phyloP scores from a whole-genome alignment of 2,329 filamentous ascomycete genomes.

The Fusarium globosum region DNA sequence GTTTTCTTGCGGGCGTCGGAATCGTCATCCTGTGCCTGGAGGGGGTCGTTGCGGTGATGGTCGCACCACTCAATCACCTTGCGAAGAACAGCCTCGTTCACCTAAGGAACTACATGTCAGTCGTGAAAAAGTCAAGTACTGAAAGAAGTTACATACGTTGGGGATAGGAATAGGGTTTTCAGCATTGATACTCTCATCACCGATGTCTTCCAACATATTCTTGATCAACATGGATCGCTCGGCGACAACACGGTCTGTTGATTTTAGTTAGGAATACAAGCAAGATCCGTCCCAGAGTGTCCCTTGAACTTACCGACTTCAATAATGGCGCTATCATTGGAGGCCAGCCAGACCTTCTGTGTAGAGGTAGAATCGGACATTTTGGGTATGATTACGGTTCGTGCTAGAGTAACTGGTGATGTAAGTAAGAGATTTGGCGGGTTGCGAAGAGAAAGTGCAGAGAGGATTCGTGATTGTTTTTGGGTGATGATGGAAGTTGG shows the following conservation, averaged over 20 bases:
- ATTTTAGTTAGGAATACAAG: constrained; percentile 28
- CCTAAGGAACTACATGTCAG: constrained; percentile 58
- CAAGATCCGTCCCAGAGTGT: constrained; percentile 18
- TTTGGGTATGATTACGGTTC: constrained; percentile 31
- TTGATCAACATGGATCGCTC: constrained; percentile 96
- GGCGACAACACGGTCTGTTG: constrained; percentile 80
- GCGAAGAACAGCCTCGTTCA: constrained; percentile 91
- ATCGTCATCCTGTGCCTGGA: constrained; percentile 85
- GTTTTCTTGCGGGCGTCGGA: constrained; percentile 97
- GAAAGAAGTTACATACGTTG: constrained; percentile 66
- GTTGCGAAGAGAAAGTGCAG: not conserved
- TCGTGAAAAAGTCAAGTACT: constrained; percentile 6
- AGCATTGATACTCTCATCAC: constrained; percentile 66
- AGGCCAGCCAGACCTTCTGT: constrained; percentile 61
- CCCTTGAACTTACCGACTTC: constrained; percentile 57
- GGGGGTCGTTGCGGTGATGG: constrained; percentile 91
- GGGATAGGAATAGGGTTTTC: constrained; percentile 85
- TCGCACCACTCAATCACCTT: constrained; percentile 99
- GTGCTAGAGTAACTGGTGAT: constrained; percentile 4
- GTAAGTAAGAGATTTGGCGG: constrained; percentile 3
- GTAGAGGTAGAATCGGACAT: constrained; percentile 52
- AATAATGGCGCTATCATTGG: constrained; percentile 62
- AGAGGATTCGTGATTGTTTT: constrained; percentile 16
- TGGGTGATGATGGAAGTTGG: constrained; percentile 39
- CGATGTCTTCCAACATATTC: constrained; percentile 97